Conservation (phyloP, 768 basidiomycete genomes). For the Kwoniella newhampshirensis region DNA sequence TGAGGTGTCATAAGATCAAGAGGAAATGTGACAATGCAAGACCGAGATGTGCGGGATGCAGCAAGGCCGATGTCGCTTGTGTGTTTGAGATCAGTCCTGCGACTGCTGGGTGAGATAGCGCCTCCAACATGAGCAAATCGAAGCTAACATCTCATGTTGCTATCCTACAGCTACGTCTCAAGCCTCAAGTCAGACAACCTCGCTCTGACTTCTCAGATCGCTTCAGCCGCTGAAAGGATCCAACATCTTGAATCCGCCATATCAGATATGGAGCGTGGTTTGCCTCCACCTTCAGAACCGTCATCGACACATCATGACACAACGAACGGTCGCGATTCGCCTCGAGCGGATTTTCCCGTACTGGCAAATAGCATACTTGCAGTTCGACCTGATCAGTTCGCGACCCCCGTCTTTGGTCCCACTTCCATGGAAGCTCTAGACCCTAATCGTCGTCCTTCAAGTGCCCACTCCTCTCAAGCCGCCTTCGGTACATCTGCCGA, state of each 20-base stretch:
- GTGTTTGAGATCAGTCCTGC: constrained; percentile 40
- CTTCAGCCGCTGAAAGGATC: constrained; percentile 31
- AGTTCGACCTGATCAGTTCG: constrained; percentile 17
- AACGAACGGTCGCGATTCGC: neutral
- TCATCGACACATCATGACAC: neutral
- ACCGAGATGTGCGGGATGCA: constrained; percentile 37
- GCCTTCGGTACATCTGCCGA: neutral
- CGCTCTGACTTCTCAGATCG: constrained; percentile 25
- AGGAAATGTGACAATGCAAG: constrained; percentile 40
- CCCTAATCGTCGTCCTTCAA: neutral
- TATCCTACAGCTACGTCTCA: constrained; percentile 23
- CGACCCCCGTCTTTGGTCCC: constrained; percentile 7
- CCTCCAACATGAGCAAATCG: too few species aligned
- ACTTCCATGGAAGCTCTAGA: neutral
- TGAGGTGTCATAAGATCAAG: constrained; percentile 45
- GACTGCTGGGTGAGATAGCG: constrained; percentile 26
- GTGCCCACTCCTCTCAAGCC: neutral
- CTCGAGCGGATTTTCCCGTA: constrained; percentile 19
- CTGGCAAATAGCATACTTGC: constrained; percentile 28
- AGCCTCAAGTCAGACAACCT: constrained; percentile 26
- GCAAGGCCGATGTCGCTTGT: constrained; percentile 38
- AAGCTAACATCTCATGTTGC: neutral
- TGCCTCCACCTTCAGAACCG: constrained; percentile 8
- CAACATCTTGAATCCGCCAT: constrained; percentile 30
- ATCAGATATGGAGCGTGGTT: constrained; percentile 2